Evolutionary conservation across 306 rosid species (phyloP), one percentile per base, ranked within the genome.

Genomic region (Calophaca sinica): DNA sequence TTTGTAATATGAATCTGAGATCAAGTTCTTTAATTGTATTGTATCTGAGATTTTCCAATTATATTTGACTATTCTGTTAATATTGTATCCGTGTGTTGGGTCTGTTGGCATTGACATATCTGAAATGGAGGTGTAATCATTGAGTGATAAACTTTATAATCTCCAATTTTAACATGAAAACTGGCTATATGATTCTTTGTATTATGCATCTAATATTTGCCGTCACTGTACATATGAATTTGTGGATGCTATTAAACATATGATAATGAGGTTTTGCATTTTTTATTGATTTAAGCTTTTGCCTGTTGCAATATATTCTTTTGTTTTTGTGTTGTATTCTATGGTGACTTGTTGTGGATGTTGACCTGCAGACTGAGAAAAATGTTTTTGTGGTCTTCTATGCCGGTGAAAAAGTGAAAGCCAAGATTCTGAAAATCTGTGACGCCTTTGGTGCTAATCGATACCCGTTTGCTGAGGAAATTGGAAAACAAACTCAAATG

Each of bases 361-460:
- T 49, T 69, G 42, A 70, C 74, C 7, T 75, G 72, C 93, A 94
- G 98, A 71, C 88, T 65, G 98, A 94, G 83, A 94, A 94, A 86
- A 94, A 94, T 84, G 98, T 94, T 67, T 94, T 94, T 87, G 87
- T 88, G 45, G 89, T 88, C 81, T 91, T 94, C 86, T 91, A 88
- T 67, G 91, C 97, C 13, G 96, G 96, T 58, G 98, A 91, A 88
- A 91, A 87, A 87, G 90, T 84, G 70, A 91, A 86, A 87, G 81
- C 82, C 81, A 94, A 94, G 83, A 86, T 94, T 85, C 96, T 94
- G 72, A 94, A 94, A 85, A 91, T 94, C 80, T 94, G 98, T 72
- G 97, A 94, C 9, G 98, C 98, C 41, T 94, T 94, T 84, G 93
- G 96, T 62, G 98, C 98, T 42, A 91, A 91, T 86, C 98, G 98